Base-by-base conservation (phyloP, 345 rosid species). In the Lepidium sativum region DNA sequence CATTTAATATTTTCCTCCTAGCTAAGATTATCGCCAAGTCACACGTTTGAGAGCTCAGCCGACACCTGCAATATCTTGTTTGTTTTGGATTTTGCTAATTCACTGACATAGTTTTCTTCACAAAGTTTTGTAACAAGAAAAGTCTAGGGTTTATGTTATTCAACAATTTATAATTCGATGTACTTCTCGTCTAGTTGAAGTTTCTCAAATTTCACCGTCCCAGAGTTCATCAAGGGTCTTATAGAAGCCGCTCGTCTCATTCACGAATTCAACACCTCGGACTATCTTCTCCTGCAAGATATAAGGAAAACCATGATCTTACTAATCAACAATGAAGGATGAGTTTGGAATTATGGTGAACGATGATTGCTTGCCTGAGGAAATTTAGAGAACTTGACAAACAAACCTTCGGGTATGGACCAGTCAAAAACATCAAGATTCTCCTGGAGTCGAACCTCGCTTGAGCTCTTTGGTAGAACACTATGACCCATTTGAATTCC, bases 401-500 rank as follows among this genome's bases (percentile, higher is more conserved):
- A 18, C 70, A 77, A 33, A 44, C 79, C 80, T 15, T 72, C 72
- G 6, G 84, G 84, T 32, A 80, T 75, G 11, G 69, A 71, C 80
- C 84, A 83, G 60, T 75, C 80, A 51, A 74, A 77, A 31, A 83
- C 58, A 60, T 79, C 79, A 6, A 72, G 55, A 56, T 86, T 83
- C 14, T 79, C 77, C 25, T 31, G 41, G 54, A 86, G 81, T 50
- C 86, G 71, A 5, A 67, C 64, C 67, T 75, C 80, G 62, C 54
- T 80, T 3, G 79, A 75, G 62, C 85, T 86, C 73, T 86, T 86
- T n/a, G 88, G 84, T n/a, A 83, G 48, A 5, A 83, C 85, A 55
- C 86, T 86, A 31, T 82, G 82, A 42, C 86, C 88, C 75, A 60
- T 68, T 68, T 83, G 86, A 12, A 83, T 69, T 16, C 84, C 92